These are phyloP conservation scores for Hygrophorus russula DNA, from an alignment of 768 basidiomycete genomes.

Conservation along the genomic window DNA sequence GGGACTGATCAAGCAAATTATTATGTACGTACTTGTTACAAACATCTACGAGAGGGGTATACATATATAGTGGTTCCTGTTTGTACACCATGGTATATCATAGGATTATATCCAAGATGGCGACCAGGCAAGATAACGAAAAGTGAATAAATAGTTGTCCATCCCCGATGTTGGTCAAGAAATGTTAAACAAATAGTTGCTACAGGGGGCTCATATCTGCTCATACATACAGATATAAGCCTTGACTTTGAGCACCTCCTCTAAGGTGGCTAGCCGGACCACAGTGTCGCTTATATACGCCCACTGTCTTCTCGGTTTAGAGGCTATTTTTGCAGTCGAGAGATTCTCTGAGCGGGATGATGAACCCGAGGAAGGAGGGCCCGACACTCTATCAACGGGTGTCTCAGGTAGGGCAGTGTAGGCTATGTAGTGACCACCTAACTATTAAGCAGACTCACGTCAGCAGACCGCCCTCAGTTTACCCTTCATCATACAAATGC, in stretches of 20 bases:
- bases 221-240: slow-evolving; percentile 95
- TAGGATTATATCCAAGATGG: too few relatives aligned
- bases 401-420: slow-evolving; percentile 61
- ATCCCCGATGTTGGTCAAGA: too few relatives aligned
- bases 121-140: too few relatives aligned
- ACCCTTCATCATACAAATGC: neutral
- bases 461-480: neutral
- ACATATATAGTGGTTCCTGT: too few relatives aligned
- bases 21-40: too few relatives aligned
- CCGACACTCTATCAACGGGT: slow-evolving; percentile 5
- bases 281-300: slow-evolving; percentile 86
- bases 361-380: slow-evolving; percentile 3
- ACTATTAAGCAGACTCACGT: slow-evolving; percentile 27
- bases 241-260: slow-evolving; percentile 84
- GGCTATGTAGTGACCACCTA: slow-evolving; percentile 85
- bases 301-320: slow-evolving; percentile 49
- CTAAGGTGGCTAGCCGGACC: slow-evolving; percentile 70
- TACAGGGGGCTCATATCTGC: slow-evolving; percentile 26
- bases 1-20: neutral
- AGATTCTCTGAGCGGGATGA: slow-evolving; percentile 6
- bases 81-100: too few relatives aligned
- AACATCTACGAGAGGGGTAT: too few relatives aligned
- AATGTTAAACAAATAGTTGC: neutral
- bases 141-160: too few relatives aligned
- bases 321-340: slow-evolving; percentile 8